Evolutionary conservation across 768 basidiomycete genomes (phyloP).

Genomic region (Pulveroboletus sp.): DNA sequence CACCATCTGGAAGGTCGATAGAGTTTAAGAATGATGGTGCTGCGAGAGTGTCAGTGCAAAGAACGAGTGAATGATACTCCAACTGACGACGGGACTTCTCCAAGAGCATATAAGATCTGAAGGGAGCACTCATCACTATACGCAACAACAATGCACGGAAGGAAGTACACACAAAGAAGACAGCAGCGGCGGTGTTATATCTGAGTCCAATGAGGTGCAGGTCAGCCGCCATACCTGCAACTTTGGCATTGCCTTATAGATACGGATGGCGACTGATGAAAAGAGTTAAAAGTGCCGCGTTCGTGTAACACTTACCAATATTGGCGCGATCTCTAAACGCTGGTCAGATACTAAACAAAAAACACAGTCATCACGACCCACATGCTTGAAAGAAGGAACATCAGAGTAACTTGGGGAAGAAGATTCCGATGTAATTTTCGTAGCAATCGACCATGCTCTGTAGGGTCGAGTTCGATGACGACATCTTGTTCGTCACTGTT

Average conservation of each 20-base stretch:
- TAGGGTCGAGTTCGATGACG: background rate
- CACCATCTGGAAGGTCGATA: conserved; percentile 5
- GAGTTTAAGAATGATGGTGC: background rate
- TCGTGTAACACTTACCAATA: background rate
- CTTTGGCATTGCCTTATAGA: background rate
- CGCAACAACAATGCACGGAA: background rate
- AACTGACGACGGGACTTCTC: conserved; percentile 3
- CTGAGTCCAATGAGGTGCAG: background rate
- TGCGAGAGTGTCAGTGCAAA: background rate
- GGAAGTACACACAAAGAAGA: background rate
- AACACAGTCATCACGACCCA: background rate
- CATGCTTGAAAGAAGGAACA: background rate
- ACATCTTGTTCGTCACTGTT: no score
- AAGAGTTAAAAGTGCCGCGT: no score
- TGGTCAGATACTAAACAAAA: background rate
- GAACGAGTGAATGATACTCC: background rate
- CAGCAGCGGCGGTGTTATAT: conserved; percentile 1
- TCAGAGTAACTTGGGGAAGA: background rate
- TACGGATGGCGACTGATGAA: background rate
- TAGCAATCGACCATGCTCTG: background rate
- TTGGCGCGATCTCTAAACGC: background rate
- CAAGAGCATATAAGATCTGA: background rate
- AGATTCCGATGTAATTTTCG: background rate
- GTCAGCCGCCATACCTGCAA: background rate
- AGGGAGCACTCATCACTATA: background rate